Evolutionary conservation across 2,329 filamentous ascomycete species (phyloP).

Genomic region (Aspergillus sp.): DNA sequence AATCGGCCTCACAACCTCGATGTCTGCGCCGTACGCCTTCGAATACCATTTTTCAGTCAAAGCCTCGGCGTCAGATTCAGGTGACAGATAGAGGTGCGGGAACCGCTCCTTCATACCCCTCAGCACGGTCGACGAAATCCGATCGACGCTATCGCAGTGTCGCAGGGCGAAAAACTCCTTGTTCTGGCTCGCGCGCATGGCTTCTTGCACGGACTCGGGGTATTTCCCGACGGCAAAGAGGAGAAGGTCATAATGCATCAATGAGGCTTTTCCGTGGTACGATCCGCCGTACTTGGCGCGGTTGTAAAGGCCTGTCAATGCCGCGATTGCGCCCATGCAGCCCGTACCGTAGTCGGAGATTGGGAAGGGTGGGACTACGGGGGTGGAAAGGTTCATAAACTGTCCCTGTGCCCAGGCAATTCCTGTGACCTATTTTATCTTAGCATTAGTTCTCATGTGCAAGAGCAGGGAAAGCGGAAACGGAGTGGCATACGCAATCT

Average conservation of each 20-base stretch:
- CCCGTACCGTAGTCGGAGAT: conserved; percentile 68
- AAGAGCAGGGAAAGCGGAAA: not conserved
- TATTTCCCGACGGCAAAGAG: conserved; percentile 63
- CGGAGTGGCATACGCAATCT: conserved; percentile 54
- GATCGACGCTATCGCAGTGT: conserved; percentile 65
- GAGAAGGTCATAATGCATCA: conserved; percentile 68
- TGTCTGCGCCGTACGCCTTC: conserved; percentile 2
- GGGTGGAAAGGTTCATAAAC: conserved; percentile 41
- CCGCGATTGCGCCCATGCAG: conserved; percentile 68
- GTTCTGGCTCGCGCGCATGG: conserved; percentile 52
- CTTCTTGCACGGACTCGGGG: conserved; percentile 52
- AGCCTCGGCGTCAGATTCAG: conserved; percentile 32
- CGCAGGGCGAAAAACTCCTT: conserved; percentile 57
- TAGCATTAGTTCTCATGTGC: not conserved
- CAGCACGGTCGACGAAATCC: conserved; percentile 61
- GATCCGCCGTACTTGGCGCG: conserved; percentile 64
- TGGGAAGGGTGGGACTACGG: conserved; percentile 50
- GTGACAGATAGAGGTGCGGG: conserved; percentile 53
- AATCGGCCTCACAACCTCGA: conserved; percentile 14
- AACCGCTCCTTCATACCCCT: conserved; percentile 54
- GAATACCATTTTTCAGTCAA: conserved; percentile 39
- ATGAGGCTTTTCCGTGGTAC: conserved; percentile 63
- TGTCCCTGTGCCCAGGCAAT: conserved; percentile 44
- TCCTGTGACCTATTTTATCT: conserved; percentile 39
- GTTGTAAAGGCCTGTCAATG: conserved; percentile 62